phyloP scores from a whole-genome alignment of 1,284 basidiomycete genomes.

The Cutaneotrichosporon dermatis region DNA sequence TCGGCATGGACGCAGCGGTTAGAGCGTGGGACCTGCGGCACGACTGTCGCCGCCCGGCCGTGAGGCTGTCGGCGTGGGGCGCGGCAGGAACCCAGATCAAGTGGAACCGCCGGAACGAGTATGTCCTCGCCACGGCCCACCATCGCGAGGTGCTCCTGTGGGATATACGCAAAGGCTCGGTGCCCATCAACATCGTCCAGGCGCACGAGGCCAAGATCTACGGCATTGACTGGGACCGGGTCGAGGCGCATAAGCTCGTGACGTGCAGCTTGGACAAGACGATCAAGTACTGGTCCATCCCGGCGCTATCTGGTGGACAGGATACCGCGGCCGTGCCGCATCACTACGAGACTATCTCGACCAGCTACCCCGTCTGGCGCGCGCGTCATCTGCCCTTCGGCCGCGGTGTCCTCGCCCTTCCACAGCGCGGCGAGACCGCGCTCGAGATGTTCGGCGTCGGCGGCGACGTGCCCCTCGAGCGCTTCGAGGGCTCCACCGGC shows the following conservation, averaged over 20 bases:
- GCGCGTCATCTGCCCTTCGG: slow-evolving; percentile 92
- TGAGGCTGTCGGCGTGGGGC: slow-evolving; percentile 50
- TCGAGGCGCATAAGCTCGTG: slow-evolving; percentile 67
- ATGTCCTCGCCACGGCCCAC: slow-evolving; percentile 83
- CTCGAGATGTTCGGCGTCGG: slow-evolving; percentile 72
- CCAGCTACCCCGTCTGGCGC: slow-evolving; percentile 87
- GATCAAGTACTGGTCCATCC: slow-evolving; percentile 75
- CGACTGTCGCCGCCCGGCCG: slow-evolving; percentile 39
- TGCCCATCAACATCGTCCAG: slow-evolving; percentile 68
- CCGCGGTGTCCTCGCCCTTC: slow-evolving; percentile 77
- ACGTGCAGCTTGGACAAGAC: slow-evolving; percentile 90
- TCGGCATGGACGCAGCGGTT: slow-evolving; percentile 52
- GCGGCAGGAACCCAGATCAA: slow-evolving; percentile 74
- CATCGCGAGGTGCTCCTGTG: slow-evolving; percentile 56
- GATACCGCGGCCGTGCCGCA: slow-evolving; percentile 11
- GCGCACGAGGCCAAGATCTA: slow-evolving; percentile 88
- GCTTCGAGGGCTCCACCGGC: slow-evolving; percentile 83
- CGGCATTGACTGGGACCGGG: slow-evolving; percentile 89
- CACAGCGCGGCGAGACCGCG: slow-evolving; percentile 79
- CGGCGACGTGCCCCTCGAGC: slow-evolving; percentile 53
- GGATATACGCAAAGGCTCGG: slow-evolving; percentile 68
- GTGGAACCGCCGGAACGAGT: slow-evolving; percentile 81
- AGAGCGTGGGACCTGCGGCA: slow-evolving; percentile 70
- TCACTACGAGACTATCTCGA: slow-evolving; percentile 61
- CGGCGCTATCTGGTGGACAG: slow-evolving; percentile 24